Base-by-base conservation (phyloP, 1,284 basidiomycete genomes). In the Tilletia walkeri region DNA sequence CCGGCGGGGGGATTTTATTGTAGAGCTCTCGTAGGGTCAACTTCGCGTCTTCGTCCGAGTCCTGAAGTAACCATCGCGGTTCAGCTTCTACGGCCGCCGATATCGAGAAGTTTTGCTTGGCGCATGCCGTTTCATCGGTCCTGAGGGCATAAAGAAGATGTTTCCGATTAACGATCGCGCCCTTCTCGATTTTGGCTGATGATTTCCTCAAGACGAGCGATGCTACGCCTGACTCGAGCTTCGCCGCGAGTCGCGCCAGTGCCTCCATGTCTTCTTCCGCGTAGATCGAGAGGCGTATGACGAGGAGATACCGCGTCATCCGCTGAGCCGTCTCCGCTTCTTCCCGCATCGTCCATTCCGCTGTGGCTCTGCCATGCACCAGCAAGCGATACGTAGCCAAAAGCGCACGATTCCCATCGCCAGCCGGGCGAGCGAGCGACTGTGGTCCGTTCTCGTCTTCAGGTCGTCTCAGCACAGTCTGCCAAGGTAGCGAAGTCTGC, bases 261-360 rank as follows among this genome's bases (percentile, higher is more conserved):
- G 41, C 41, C 41, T 45, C 41, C 3, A 1, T n/a, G 4, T 53
- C 50, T n/a, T 53, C 24, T 53, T 53, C 50, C 7, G 50, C 50
- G n/a, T 30, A 53, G n/a, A 53, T 53, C 50, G 50, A n/a, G 24
- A 53, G 12, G 1, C 50, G 50, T 14, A 53, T 30, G 50, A 53
- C 24, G 1, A 53, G 18, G 12, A 20, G 18, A n/a, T 20, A 53
- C 18, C 24, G 4, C 50, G 50, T 3, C 18, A 7, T 53, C 24
- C 50, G 18, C 24, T 53, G 50, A 7, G 50, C 50, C n/a, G 50
- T 53, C 24, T 53, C 50, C 50, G 18, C 7, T n/a, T 20, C 50
- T n/a, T 53, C 50, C 4, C n/a, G 12, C 50, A 53, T 53, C n/a
- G 24, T 53, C 50, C 50, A 53, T n/a, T n/a, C 50, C 50, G 50